Evolutionary conservation across 2,329 filamentous ascomycete genomes (phyloP).

Genomic region (Aspergillus ustus): DNA sequence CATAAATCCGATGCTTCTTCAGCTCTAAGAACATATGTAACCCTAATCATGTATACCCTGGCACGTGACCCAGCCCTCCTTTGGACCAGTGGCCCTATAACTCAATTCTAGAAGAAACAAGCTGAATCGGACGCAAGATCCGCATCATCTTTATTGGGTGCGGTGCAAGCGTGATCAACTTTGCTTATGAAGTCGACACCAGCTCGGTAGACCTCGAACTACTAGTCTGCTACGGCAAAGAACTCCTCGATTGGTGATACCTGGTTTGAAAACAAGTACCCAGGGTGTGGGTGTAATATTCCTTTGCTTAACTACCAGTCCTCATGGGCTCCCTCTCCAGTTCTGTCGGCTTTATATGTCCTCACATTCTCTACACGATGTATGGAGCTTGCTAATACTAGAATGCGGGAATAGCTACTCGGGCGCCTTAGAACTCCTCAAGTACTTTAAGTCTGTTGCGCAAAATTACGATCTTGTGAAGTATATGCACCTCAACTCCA

Average conservation of each 20-base stretch:
- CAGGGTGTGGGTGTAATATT: conserved; percentile 38
- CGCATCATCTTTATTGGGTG: conserved; percentile 24
- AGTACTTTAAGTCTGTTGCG: conserved; percentile 33
- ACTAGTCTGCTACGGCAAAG: conserved; percentile 32
- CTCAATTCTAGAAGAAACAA: conserved; percentile 18
- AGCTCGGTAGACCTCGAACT: conserved; percentile 31
- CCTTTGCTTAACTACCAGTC: conserved; percentile 4
- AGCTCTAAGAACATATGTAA: too few relatives aligned
- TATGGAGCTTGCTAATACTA: too few relatives aligned
- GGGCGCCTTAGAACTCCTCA: conserved; percentile 19
- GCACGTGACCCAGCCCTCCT: too few relatives aligned
- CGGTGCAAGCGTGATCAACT: conserved; percentile 23
- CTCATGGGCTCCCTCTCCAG: neutral
- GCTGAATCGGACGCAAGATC: conserved; percentile 18
- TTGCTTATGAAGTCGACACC: conserved; percentile 22
- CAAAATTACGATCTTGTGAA: conserved; percentile 31
- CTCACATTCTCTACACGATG: too few relatives aligned
- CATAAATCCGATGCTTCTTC: too few relatives aligned
- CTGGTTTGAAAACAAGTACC: conserved; percentile 39
- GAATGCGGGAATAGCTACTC: neutral
- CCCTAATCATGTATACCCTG: too few relatives aligned
- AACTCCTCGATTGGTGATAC: conserved; percentile 36
- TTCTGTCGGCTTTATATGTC: conserved; percentile 22
- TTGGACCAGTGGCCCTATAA: neutral
- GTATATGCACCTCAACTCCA: conserved; percentile 32